phyloP scores from a whole-genome alignment of 2,329 filamentous ascomycete species.

The Trichoderma brevicompactum region DNA sequence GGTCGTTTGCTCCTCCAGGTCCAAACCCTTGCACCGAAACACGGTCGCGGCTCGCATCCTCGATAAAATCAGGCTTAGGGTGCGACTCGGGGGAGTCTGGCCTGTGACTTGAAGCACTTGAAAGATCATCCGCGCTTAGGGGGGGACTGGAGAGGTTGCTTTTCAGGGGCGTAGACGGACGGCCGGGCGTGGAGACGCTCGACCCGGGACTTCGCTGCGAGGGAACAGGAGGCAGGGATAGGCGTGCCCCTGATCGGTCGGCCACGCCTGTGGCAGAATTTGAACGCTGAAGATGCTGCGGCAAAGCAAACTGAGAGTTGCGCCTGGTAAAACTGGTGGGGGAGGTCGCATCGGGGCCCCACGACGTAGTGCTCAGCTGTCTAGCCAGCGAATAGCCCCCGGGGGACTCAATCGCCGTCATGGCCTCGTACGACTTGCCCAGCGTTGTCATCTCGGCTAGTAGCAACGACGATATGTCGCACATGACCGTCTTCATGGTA shows the following conservation, averaged over 20 bases:
- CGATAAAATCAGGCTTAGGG: conserved; percentile 46
- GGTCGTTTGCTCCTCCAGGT: conserved; percentile 71
- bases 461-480: conserved; percentile 73
- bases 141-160: conserved; percentile 55
- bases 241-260: conserved; percentile 68
- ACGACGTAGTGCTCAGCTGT: conserved; percentile 49
- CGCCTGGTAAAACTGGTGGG: conserved; percentile 50
- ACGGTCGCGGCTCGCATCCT: conserved; percentile 57
- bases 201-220: conserved; percentile 50
- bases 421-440: conserved; percentile 72
- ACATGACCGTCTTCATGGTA: conserved; percentile 81
- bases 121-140: conserved; percentile 54
- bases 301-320: conserved; percentile 59
- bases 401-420: conserved; percentile 78
- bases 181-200: conserved; percentile 51
- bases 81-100: conserved; percentile 49
- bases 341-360: conserved; percentile 47
- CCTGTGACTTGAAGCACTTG: conserved; percentile 43
- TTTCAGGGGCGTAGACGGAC: conserved; percentile 57
- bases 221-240: conserved; percentile 79
- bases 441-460: conserved; percentile 76
- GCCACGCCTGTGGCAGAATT: conserved; percentile 56
- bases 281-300: conserved; percentile 51
- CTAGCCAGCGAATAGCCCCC: conserved; percentile 52
- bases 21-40: conserved; percentile 74